Base-by-base conservation (phyloP, 805 yeast genomes). In the Candida easanensis region DNA sequence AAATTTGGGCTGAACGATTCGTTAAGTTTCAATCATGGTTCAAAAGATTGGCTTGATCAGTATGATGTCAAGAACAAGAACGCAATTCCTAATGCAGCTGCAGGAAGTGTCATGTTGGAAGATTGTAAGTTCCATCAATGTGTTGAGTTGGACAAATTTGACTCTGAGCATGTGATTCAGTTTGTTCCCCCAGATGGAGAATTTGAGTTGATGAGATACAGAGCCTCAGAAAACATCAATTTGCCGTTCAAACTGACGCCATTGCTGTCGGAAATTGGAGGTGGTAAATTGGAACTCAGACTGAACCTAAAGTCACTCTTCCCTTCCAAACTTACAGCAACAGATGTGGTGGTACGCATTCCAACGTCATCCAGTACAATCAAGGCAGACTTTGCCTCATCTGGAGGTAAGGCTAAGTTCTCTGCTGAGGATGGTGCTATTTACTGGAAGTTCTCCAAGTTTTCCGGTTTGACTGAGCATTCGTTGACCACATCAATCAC, bases 111-210 rank as follows among this genome's bases (percentile, higher is more conserved):
- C 5, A 56, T 71, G 0, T 65, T 89, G 10, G 87, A 84, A 52
- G 95, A 88, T 60, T 81, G 86, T 53, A 87, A 84, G 50, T 84
- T 88, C 64, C 96, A 88, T 63, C 91, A 87, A 54, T 86, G 96
- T 62, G 96, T 88, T 20, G 79, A 82, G 48, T 68, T 88, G 43
- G 77, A 77, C 45, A 75, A 77, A 52, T 87, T 83, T 61, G 88
- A 85, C 48, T 58, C 70, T 17, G 80, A 82, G 20, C 68, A 84
- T 32, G 66, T 77, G 19, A 83, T 89, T 45, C 77, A 74, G 36
- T 88, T 89, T 51, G 70, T 81, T 11, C 96, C 96, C 3, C 96
- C 96, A 2, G 96, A 88, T 64, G 95, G 95, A 0, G 78, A 80
- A 39, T 86, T 88, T 59, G 91, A 88, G 61, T 73, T 89, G 46